Base-by-base conservation (phyloP, 768 basidiomycete genomes). In the Kwoniella heveanensis region DNA sequence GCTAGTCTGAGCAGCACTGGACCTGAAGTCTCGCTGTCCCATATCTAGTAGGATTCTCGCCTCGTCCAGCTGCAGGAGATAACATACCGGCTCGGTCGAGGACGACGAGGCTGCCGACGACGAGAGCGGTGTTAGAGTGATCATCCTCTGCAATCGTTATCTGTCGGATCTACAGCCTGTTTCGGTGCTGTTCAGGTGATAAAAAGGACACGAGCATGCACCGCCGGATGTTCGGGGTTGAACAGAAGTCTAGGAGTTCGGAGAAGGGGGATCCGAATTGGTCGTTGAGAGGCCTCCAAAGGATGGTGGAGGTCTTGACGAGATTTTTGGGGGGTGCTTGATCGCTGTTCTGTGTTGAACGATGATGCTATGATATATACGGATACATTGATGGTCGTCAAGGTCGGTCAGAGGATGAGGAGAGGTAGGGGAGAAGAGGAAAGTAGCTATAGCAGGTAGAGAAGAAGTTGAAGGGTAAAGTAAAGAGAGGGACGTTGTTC, bases 1-100 rank as follows among this genome's bases (percentile, higher is more conserved):
- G 12, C 58, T 53, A 10, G 47, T 32, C 36, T 69, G 69, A 24
- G 54, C 46, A 9, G 69, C n/a, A 8, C 70, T 69, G 12, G 60
- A 56, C 24, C 76, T 44, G 32, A 74, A 76, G 60, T 81, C 80
- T 37, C 70, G 57, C 55, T 92, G 90, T 13, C 96, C 96, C 77
- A 95, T 92, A 82, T 99, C 96, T 61, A 99, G 85, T 21, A 99
- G 85, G 70, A 99, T 91, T 62, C 87, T 85, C 22, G 96, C 88
- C 80, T 94, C 92, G 83, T 98, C 96, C 58, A 98, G 86, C 73
- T 97, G 90, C 22, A 99, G 86, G 30, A 98, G 83, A 79, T 96
- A 95, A 58, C 75, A 80, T 53, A 81, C 62, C 67, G 86, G 86
- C 55, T 91, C 91, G 37, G 90, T 87, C 0, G 74, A 64, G 0